Conservation (phyloP, 2,329 filamentous ascomycete genomes). For the Didymella pomorum region DNA sequence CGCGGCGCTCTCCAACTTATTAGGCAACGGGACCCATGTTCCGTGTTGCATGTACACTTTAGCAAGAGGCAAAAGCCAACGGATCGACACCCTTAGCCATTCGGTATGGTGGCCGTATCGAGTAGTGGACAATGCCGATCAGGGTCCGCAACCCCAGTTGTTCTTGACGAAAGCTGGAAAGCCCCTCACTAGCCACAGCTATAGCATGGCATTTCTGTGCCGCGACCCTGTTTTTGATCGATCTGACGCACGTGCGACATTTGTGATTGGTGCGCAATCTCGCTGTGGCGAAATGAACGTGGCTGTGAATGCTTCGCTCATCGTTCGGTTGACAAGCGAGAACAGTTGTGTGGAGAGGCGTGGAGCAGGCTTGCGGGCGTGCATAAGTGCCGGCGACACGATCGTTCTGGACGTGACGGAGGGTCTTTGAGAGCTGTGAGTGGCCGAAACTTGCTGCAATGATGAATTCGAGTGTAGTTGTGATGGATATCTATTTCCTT, state of each 20-base stretch:
- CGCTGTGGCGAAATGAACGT: constrained; percentile 14
- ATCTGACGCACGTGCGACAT: constrained; percentile 11
- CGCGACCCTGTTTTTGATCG: constrained; percentile 13
- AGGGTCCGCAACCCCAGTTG: constrained; percentile 34
- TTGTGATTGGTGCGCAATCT: constrained; percentile 7
- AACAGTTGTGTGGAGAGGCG: constrained; percentile 19
- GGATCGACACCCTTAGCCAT: constrained; percentile 36
- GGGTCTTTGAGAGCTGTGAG: neutral
- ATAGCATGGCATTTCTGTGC: constrained; percentile 26
- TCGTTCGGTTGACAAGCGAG: constrained; percentile 18
- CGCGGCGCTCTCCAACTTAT: constrained; percentile 23
- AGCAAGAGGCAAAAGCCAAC: constrained; percentile 32
- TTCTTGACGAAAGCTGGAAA: constrained; percentile 19
- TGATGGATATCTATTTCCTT: constrained; percentile 12
- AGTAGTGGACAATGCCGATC: constrained; percentile 32
- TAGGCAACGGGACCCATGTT: constrained; percentile 22
- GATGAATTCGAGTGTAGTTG: constrained; percentile 7
- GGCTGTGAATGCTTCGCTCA: constrained; percentile 14
- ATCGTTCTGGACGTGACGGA: constrained; percentile 12
- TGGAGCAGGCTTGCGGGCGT: constrained; percentile 8
- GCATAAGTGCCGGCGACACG: constrained; percentile 12
- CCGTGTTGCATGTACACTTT: constrained; percentile 24
- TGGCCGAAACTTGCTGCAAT: constrained; percentile 10
- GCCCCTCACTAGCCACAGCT: constrained; percentile 44
- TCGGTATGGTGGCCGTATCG: constrained; percentile 23